Conservation (phyloP, 495 filamentous ascomycete genomes). For the Neurospora intermedia region DNA sequence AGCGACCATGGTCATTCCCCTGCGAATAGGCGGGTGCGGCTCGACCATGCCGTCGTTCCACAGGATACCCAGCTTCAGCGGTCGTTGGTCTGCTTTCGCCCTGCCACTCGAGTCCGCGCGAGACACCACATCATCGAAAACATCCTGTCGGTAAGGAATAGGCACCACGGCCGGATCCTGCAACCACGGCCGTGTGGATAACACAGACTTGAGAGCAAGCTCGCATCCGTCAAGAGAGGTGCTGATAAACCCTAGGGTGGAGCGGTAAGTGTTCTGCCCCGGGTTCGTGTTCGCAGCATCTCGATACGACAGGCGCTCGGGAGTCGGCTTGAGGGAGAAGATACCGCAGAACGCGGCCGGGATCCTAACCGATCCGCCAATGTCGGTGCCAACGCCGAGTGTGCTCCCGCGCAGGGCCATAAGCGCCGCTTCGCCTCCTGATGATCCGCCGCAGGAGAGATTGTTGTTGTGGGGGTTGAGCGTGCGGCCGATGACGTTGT, state of each 20-base stretch:
- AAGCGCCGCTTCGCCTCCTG: slow-evolving; percentile 48
- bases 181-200: slow-evolving; percentile 20
- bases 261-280: slow-evolving; percentile 25
- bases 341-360: slow-evolving; percentile 50
- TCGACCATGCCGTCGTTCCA: slow-evolving; percentile 43
- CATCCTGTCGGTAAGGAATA: slow-evolving; percentile 18
- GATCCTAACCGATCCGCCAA: slow-evolving; percentile 56
- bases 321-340: slow-evolving; percentile 49
- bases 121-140: slow-evolving; percentile 1
- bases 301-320: slow-evolving; percentile 42
- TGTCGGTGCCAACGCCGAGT: slow-evolving; percentile 50
- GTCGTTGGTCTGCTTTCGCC: not conserved
- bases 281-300: slow-evolving; percentile 23
- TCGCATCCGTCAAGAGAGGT: slow-evolving; percentile 18
- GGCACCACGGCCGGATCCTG: slow-evolving; percentile 20
- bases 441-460: slow-evolving; percentile 53
- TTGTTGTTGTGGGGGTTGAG: slow-evolving; percentile 50
- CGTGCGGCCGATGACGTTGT: slow-evolving; percentile 56
- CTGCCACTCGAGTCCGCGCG: slow-evolving; percentile 4
- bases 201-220: slow-evolving; percentile 23
- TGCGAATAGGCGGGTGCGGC: slow-evolving; percentile 42
- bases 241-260: slow-evolving; percentile 17
- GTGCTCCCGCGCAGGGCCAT: slow-evolving; percentile 32
- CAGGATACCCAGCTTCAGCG: slow-evolving; percentile 40
- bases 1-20: slow-evolving; percentile 30